Evolutionary conservation across 768 basidiomycete species (phyloP), one percentile per base, ranked within the genome.

Genomic region (Suillus decipiens): DNA sequence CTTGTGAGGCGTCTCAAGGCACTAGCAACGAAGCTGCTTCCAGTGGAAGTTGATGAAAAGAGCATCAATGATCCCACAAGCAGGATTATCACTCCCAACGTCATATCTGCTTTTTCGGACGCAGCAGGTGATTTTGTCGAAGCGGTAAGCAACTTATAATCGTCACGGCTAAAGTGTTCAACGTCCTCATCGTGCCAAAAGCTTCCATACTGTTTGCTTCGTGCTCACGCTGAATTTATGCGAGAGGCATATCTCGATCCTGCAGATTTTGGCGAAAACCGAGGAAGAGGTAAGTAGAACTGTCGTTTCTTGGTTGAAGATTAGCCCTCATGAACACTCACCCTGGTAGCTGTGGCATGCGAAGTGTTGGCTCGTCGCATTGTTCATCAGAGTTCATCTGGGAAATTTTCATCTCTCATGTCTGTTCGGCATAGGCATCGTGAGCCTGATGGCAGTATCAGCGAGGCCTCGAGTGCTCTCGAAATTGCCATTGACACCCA

Each of bases 401-500:
- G 93, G 41, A 82, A 82, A 61, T 74, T 95, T 42, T 80, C 84
- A 59, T 74, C 79, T 5, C 85, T 95, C 63, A 89, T 97, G 88
- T 88, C 90, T 14, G 88, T 85, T 2, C 84, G 96, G 4, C 95
- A 87, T 75, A 82, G 83, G 63, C 87, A 91, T 69, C 76, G 78
- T 45, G 88, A 93, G 71, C 71, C 80, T 41, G 92, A 96, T 70
- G 94, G 91, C 0, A 92, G 92, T 61, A 75, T 79, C 53, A 92
- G 90, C 63, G 89, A 88, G 48, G 83, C 87, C 68, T 79, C 86
- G 5, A 93, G 90, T 69, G 89, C 90, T 9, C 79, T 97, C 48
- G 96, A 98, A 73, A 78, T 89, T 73, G 95, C 96, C n/a, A 92
- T 96, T 64, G 96, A 98, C 74, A 86, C 92, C 60, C 87, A 94